Conservation (phyloP, 1,139 yeast genomes). For the Geotrichum europaeum region DNA sequence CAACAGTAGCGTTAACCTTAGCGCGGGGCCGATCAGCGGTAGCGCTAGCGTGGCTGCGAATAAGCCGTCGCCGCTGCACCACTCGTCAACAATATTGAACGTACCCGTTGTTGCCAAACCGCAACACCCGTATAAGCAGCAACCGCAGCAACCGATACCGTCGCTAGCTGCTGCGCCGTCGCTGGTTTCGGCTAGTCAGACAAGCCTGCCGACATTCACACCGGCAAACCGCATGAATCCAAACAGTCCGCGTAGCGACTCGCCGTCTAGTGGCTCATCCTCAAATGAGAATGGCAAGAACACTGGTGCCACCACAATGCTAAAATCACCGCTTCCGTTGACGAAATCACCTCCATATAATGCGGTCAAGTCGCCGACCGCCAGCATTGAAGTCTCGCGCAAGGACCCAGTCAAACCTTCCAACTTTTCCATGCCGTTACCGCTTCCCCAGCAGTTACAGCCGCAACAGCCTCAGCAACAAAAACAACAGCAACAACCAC, state of each 20-base stretch:
- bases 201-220: neutral
- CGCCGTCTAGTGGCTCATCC: neutral
- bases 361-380: neutral
- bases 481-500: conserved; percentile 13
- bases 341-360: neutral
- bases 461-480: neutral
- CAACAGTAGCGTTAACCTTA: neutral
- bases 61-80: conserved; percentile 11
- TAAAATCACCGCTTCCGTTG: neutral
- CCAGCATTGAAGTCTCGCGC: neutral
- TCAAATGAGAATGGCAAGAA: neutral
- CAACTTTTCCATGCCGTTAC: neutral
- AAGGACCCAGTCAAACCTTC: neutral
- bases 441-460: neutral
- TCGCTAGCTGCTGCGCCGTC: neutral
- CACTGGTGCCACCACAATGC: neutral
- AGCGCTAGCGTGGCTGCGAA: neutral
- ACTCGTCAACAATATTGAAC: conserved; percentile 10
- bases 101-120: conserved; percentile 18
- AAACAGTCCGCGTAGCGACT: neutral
- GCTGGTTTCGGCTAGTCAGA: neutral
- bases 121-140: conserved; percentile 9
- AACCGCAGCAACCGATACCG: conserved; percentile 5
- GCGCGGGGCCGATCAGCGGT: neutral
- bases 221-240: neutral